Conservation (phyloP, 1,284 basidiomycete genomes). For the Tilletiopsis washingtonensis region DNA sequence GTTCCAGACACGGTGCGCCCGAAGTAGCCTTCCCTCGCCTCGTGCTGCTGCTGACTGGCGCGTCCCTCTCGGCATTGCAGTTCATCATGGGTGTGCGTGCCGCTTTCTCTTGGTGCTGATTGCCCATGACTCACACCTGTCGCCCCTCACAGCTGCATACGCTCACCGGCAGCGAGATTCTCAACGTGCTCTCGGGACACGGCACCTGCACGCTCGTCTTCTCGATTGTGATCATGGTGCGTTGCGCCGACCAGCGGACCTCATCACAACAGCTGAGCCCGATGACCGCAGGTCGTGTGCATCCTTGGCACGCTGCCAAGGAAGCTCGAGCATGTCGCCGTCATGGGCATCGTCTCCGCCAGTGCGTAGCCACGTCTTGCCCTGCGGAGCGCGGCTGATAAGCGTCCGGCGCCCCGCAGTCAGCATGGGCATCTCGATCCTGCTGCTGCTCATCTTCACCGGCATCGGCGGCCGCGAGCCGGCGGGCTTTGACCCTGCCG, state of each 20-base stretch:
- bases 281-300: too few relatives aligned
- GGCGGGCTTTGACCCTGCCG: slow-evolving; percentile 13
- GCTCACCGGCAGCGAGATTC: slow-evolving; percentile 49
- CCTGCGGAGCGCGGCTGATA: background rate
- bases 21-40: too few relatives aligned
- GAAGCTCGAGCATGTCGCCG: slow-evolving; percentile 35
- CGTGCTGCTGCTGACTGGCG: background rate
- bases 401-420: background rate
- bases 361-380: too few relatives aligned
- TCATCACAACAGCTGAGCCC: too few relatives aligned
- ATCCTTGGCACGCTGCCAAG: slow-evolving; percentile 31
- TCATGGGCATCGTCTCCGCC: slow-evolving; percentile 36
- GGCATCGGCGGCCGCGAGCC: slow-evolving; percentile 28
- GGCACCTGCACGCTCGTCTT: slow-evolving; percentile 57
- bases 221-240: slow-evolving; percentile 49
- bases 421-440: slow-evolving; percentile 37
- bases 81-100: slow-evolving; percentile 24
- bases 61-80: too few relatives aligned
- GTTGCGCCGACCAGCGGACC: too few relatives aligned
- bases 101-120: too few relatives aligned
- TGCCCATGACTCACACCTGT: too few relatives aligned
- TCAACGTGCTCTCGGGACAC: slow-evolving; percentile 58
- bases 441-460: slow-evolving; percentile 26
- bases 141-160: too few relatives aligned
- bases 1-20: too few relatives aligned